Evolutionary conservation across 345 rosid genomes (phyloP), one percentile per base, ranked within the genome.

Genomic region (Populus davidiana): DNA sequence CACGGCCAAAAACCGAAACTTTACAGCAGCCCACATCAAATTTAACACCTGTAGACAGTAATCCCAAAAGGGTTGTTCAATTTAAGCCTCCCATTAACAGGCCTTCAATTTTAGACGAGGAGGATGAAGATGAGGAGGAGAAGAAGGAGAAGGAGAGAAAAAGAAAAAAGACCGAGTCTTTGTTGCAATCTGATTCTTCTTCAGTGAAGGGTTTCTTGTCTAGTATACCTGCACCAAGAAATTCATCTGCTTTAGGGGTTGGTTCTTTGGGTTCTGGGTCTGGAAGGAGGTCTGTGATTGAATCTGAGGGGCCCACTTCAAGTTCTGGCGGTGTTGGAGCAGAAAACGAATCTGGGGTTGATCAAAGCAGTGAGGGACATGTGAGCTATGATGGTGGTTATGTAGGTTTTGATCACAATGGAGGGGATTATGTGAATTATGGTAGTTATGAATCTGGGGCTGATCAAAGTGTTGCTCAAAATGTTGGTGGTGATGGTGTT

Each of bases 181-280:
- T 80, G 27, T 23, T 70, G 50, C 31, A 25, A 39, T 4, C 77
- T 67, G 35, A 82, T 54, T 62, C 83, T 75, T 77, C 90, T 0
- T 90, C 96, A 0, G 97, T 88, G 17, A 88, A 52, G 43, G 91
- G 97, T 3, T 91, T 94, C 80, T 82, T 94, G 66, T 94, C 97
- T 5, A 86, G 87, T 66, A 88, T 96, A 69, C 97, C 98, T 1
- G 94, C 94, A 2, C 94, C 97, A 11, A 91, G 77, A 72, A 86
- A 86, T 78, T 89, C 98, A 4, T 80, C 88, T 56, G 65, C 95
- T 2, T 87, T 90, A 31, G 98, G 98, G 18, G 88, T 84, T 67
- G 82, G 85, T 68, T 89, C 89, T 43, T 79, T 91, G 2, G 74
- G 77, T 41, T 70, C 86, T 0, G 88, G 89, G 29, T 90, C 92